Evolutionary conservation across 225 moss, liverwort and hornwort genomes (phyloP), one percentile per base, ranked within the genome.

Genomic region (Physcomitrellopsis africana): DNA sequence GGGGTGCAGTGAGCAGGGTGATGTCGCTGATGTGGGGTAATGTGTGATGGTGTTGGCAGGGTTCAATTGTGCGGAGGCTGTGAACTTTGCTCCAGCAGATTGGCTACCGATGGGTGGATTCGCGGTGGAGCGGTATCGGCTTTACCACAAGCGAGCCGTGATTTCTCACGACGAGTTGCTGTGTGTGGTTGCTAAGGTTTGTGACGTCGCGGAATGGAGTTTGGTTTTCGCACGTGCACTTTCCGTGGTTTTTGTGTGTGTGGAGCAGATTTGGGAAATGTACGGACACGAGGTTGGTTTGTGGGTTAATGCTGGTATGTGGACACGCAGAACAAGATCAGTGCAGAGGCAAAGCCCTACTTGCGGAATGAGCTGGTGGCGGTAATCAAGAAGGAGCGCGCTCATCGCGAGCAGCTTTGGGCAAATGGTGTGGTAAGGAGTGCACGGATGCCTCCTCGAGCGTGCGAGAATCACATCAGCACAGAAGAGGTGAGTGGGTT

Each of bases 41-140:
- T 49, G 32, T 42, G 75, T 19, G 15, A 20, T 61, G 81, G 72
- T 60, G 68, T 45, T 27, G 72, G 17, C 88, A 96, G 96, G 96
- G 44, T 96, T 96, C 92, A 96, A 96, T 68, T 96, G 96, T 83
- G 96, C 96, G 59, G 96, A 96, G 74, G 96, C 96, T 72, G 96
- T 96, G 49, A 96, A 96, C 74, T 96, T 96, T 63, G 96, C 96
- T 63, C 96, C 96, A 41, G 92, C 94, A 72, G 96, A 96, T 83
- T 96, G 96, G 96, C 84, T 96, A 18, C 87, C 96, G 22, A 86
- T 72, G 69, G 96, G 96, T 73, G 88, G 89, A 65, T 92, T 94
- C 73, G 94, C 94, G 52, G 96, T 96, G 42, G 96, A 96, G 77
- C 94, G 94, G 69, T 96, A 96, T 68, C 92, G 94, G 51, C 73